These are phyloP conservation scores for Wickerhamiella azyma DNA, from an alignment of 805 yeast genomes.

Conservation along the genomic window DNA sequence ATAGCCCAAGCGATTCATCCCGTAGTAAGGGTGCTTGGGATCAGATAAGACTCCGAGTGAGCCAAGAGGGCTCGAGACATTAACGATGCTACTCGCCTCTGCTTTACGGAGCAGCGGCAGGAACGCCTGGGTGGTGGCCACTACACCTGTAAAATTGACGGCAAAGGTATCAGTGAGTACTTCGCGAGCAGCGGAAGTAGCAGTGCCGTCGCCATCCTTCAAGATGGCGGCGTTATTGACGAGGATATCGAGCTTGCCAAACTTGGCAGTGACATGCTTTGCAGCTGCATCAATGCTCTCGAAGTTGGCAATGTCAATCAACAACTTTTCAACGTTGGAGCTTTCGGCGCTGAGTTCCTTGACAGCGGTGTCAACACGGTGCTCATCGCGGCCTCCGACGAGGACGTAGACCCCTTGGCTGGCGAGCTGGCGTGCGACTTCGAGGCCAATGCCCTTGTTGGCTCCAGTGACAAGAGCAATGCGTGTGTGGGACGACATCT, in stretches of 20 bases:
- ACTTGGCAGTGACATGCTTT: not conserved
- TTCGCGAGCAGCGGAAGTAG: not conserved
- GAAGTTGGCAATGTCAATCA: slow-evolving; percentile 1
- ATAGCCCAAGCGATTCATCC: not conserved
- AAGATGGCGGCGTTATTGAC: slow-evolving; percentile 26
- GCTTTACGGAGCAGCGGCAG: not conserved
- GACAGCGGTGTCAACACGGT: slow-evolving; percentile 24
- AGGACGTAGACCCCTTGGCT: slow-evolving; percentile 25
- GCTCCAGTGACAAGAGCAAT: slow-evolving; percentile 5
- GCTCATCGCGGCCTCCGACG: slow-evolving; percentile 27
- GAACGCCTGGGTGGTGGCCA: not conserved
- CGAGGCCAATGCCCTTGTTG: slow-evolving; percentile 4
- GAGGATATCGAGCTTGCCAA: slow-evolving; percentile 19
- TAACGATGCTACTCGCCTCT: not conserved
- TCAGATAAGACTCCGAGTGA: not conserved
- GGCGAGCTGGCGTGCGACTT: not conserved
- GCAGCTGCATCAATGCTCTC: not conserved
- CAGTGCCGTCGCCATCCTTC: not conserved
- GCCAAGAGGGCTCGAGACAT: not conserved
- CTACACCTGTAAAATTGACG: not conserved
- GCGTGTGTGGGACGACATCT: not conserved
- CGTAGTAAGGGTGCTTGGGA: not conserved
- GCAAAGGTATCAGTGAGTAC: not conserved
- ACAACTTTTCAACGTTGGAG: not conserved
- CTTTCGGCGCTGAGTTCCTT: slow-evolving; percentile 19